A percentile compares a stretch with the other conserved stretches of the same genome.
Conservation (phyloP, 148 eudicot species). For the Suaeda aralocaspica region DNA sequence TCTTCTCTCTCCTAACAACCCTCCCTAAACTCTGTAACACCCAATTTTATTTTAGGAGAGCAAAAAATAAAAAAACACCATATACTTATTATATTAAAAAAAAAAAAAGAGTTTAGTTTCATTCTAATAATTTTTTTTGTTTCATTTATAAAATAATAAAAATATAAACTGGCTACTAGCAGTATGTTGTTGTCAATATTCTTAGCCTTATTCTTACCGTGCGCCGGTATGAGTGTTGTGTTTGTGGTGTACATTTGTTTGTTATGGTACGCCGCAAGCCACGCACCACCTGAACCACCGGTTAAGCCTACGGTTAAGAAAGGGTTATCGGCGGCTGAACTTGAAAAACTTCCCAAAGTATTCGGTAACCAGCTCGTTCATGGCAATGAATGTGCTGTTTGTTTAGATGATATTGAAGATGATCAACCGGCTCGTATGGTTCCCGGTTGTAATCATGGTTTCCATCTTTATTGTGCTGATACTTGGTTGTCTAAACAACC, state of each 20-base stretch:
- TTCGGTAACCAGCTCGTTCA: slow-evolving; percentile 58
- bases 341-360: slow-evolving; percentile 62
- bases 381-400: slow-evolving; percentile 82
- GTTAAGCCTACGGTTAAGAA: slow-evolving; percentile 34
- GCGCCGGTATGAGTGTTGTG: slow-evolving; percentile 69
- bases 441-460: slow-evolving; percentile 97
- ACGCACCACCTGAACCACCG: slow-evolving; percentile 28
- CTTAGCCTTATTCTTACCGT: slow-evolving; percentile 73
- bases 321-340: slow-evolving; percentile 63
- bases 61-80: no score
- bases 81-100: no score
- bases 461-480: slow-evolving; percentile 80
- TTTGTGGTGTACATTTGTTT: slow-evolving; percentile 68
- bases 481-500: slow-evolving; percentile 69
- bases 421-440: slow-evolving; percentile 75
- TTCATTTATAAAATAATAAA: no score
- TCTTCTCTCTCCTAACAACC: slow-evolving; percentile 5
- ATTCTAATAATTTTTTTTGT: no score
- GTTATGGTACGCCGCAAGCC: slow-evolving; percentile 48
- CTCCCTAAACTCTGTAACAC: slow-evolving; percentile 4
- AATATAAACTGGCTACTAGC: not conserved
- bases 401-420: slow-evolving; percentile 66
- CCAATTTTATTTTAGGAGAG: no score
- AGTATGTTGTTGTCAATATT: slow-evolving; percentile 55
- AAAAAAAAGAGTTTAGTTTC: not conserved